Evolutionary conservation across 2,329 filamentous ascomycete species (phyloP).

Genomic region (Pochonia chlamydosporia): DNA sequence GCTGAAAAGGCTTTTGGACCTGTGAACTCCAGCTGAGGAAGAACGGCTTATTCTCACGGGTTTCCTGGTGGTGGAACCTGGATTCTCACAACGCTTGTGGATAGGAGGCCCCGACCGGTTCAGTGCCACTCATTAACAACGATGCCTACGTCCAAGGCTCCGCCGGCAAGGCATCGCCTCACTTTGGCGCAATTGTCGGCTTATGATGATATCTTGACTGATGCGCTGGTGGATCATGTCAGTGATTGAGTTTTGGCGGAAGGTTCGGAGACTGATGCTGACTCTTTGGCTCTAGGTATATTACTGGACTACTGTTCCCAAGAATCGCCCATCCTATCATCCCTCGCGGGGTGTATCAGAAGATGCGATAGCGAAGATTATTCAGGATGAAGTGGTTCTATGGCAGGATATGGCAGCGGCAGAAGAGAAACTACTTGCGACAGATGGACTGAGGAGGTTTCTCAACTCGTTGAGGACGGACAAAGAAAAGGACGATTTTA

Average conservation of each 20-base stretch:
- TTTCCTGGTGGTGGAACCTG: background rate
- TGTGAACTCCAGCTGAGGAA: background rate
- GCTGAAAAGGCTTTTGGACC: background rate
- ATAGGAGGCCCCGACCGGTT: background rate
- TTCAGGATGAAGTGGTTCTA: slow-evolving; percentile 64
- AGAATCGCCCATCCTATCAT: slow-evolving; percentile 84
- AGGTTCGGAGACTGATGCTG: background rate
- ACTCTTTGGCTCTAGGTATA: slow-evolving; percentile 59
- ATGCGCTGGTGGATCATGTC: slow-evolving; percentile 93
- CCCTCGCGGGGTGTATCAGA: slow-evolving; percentile 72
- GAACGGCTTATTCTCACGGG: background rate
- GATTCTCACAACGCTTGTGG: background rate
- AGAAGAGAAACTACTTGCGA: slow-evolving; percentile 64
- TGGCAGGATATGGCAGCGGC: slow-evolving; percentile 65
- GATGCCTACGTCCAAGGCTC: slow-evolving; percentile 31
- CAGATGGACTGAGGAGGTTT: slow-evolving; percentile 71
- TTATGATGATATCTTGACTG: slow-evolving; percentile 94
- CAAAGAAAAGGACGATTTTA: slow-evolving; percentile 82
- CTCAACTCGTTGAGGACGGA: slow-evolving; percentile 60
- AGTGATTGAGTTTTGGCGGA: slow-evolving; percentile 30
- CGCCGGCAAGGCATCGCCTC: slow-evolving; percentile 58
- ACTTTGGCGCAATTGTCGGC: slow-evolving; percentile 82
- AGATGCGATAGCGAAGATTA: slow-evolving; percentile 54
- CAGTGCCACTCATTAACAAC: background rate
- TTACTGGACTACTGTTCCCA: slow-evolving; percentile 95